Evolutionary conservation across 768 basidiomycete genomes (phyloP).

Genomic region (Xerocomellus dryophilus): DNA sequence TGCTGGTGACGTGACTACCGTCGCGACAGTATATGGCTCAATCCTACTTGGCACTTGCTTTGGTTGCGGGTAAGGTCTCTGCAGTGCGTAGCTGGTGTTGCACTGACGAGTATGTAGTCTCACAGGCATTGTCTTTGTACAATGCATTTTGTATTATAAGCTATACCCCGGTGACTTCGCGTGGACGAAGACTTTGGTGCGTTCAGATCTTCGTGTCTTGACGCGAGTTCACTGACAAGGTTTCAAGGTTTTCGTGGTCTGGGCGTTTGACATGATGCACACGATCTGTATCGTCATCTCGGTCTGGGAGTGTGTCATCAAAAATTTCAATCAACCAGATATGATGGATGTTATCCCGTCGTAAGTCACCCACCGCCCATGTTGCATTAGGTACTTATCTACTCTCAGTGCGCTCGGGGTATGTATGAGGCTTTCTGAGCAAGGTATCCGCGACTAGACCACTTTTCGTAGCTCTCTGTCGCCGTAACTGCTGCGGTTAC

Average conservation of each 20-base stretch:
- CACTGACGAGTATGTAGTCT: conserved; percentile 23
- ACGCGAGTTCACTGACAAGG: not conserved
- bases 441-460: not conserved
- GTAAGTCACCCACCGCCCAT: conserved; percentile 7
- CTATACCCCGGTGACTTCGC: conserved; percentile 29
- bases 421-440: not conserved
- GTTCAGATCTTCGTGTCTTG: not conserved
- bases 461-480: conserved; percentile 26
- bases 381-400: not conserved
- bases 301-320: conserved; percentile 29
- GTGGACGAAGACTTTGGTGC: conserved; percentile 29
- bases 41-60: conserved; percentile 33
- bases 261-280: conserved; percentile 30
- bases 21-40: conserved; percentile 32
- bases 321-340: conserved; percentile 23
- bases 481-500: conserved; percentile 31
- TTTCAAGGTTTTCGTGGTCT: conserved; percentile 27
- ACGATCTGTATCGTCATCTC: conserved; percentile 26
- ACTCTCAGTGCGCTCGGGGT: conserved; percentile 27
- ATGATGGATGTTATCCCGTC: conserved; percentile 29
- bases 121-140: conserved; percentile 33
- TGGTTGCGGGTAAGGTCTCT: conserved; percentile 23
- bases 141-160: conserved; percentile 30
- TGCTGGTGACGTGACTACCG: conserved; percentile 31
- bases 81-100: not conserved